Conservation (phyloP, 495 filamentous ascomycete species). For the Chaetomium cochliodes region DNA sequence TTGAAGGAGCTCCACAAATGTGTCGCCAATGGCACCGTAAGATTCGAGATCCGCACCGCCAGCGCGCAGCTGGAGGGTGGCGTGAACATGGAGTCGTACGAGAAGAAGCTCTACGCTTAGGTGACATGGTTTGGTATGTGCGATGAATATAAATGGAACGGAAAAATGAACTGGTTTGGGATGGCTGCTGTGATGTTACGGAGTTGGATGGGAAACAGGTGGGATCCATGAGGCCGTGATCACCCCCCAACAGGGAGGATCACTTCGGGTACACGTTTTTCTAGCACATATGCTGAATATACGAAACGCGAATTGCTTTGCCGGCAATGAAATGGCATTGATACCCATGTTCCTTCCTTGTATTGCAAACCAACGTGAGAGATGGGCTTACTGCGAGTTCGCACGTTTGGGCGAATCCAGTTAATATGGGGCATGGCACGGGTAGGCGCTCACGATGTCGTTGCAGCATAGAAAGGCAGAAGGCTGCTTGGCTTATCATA, state of each 20-base stretch:
- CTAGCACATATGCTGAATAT: background rate
- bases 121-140: slow-evolving; percentile 13
- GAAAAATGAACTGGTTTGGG: background rate
- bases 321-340: background rate
- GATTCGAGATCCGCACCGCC: slow-evolving; percentile 91
- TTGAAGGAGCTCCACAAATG: slow-evolving; percentile 70
- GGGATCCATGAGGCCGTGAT: slow-evolving; percentile 1
- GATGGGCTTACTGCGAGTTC: no score
- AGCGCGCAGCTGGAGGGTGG: slow-evolving; percentile 94
- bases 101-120: slow-evolving; percentile 98
- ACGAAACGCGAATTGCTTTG: background rate
- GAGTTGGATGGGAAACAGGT: slow-evolving; percentile 21
- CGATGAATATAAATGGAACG: slow-evolving; percentile 2
- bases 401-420: no score
- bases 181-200: slow-evolving; percentile 18
- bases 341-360: background rate
- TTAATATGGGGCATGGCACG: no score
- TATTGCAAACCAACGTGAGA: background rate
- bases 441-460: background rate
- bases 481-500: background rate
- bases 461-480: background rate
- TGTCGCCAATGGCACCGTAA: slow-evolving; percentile 72
- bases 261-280: background rate
- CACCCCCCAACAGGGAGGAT: slow-evolving; percentile 15
- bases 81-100: slow-evolving; percentile 96